Evolutionary conservation across 305 asterid species (phyloP), one percentile per base, ranked within the genome.

Genomic region (Solanum aculeatissimum): DNA sequence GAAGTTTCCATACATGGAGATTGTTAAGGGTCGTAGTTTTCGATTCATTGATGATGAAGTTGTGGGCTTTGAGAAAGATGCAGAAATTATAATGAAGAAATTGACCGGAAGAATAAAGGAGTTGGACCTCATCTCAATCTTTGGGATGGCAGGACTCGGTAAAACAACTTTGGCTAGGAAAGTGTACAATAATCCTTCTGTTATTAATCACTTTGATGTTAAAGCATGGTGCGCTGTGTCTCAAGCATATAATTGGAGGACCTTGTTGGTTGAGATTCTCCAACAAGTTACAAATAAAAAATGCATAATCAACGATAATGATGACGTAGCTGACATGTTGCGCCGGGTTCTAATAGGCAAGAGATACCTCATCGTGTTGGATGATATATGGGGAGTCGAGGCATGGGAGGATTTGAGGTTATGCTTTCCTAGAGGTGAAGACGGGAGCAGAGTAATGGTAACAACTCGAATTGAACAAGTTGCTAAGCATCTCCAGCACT

Each of bases 131-230:
- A 25, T 75, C 40, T 75, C 89, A 2, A 74, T 88, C 9, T 18
- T 0, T 69, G 77, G 77, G 3, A 69, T 38, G 51, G 1, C 47
- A 0, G 51, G 77, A 18, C 84, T 77, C 0, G 89, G 88, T 16
- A 88, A 88, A 69, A 86, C 90, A 0, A 74, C 88, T 19, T 32
- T 88, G 0, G 84, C 87, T 0, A 85, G 29, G 1, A 88, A 81
- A 1, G 19, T 88, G 25, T 74, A 62, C 3, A 9, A 66, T 35
- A n/a, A 45, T 40, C 29, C 45, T 1, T 14, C 0, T 4, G 19
- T 84, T 10, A 32, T 5, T n/a, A 1, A 66, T 4, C 0, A 84
- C 15, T 88, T 88, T 40, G 1, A 65, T 1, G 19, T 4, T n/a
- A 42, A 35, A n/a, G 45, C 35, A 29, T 72, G 84, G 85, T 25